Evolutionary conservation across 83 land plant genomes (phyloP), one percentile per base, ranked within the genome.

Genomic region (Isoetes engelmannii): DNA sequence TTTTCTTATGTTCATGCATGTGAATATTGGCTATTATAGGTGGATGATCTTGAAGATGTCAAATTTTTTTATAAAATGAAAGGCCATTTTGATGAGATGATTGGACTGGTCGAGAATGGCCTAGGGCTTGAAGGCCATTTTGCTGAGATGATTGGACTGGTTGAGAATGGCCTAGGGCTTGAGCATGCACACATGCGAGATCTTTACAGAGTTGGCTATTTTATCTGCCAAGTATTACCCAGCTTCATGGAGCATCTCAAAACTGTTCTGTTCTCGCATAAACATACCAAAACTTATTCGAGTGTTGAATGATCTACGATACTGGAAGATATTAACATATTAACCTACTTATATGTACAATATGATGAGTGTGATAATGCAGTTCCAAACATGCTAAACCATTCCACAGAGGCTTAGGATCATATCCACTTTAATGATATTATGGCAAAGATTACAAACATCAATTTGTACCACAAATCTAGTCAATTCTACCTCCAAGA

Each of bases 301-400:
- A 59, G 62, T 37, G n/a, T 1, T 59, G 62, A 59, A 42, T 18
- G 62, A 59, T 20, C 62, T 18, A 18, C 62, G 28, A 42, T 4
- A 59, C 19, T 59, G 20, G 18, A 59, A 59, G 62, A 59, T n/a
- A n/a, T n/a, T n/a, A n/a, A n/a, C n/a, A n/a, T n/a, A 42, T 37
- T 59, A 12, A 59, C 18, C 19, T 59, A 12, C 19, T 37, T 59
- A 8, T 59, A 59, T 37, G 28, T 59, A 12, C 62, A 59, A 42
- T 59, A 59, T 18, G 62, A 59, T 37, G 62, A 59, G 62, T 59
- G 18, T 59, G 62, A 59, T 37, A 59, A 59, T 59, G 62, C 62
- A 12, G 12, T 18, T 18, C 3, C 62, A 19, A 59, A 18, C 3
- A 59, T 59, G 62, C 18, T 59, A 18, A 42, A 18, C 28, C 62